Evolutionary conservation across 129 eudicot species (phyloP).

Genomic region (Flaveria trinervia): DNA sequence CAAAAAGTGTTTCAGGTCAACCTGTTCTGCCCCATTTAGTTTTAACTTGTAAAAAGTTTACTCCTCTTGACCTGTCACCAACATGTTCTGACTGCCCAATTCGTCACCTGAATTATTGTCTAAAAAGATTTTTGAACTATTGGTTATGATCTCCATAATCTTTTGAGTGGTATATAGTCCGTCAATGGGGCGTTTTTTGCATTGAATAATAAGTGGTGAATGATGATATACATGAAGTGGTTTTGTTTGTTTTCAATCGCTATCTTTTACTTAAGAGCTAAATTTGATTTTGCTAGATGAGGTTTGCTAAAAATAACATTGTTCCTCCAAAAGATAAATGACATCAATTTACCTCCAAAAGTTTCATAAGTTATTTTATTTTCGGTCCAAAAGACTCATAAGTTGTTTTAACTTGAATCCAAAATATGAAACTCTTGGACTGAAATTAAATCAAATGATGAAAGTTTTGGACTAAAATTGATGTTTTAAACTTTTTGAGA

Average conservation of each 20-base stretch:
- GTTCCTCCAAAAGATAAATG: too few species aligned
- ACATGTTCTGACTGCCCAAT: neutral
- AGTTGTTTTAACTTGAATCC: too few species aligned
- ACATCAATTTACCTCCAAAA: too few species aligned
- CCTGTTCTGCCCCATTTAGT: too few species aligned
- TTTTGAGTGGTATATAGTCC: neutral
- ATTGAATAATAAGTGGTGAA: neutral
- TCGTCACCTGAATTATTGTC: neutral
- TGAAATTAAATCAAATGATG: too few species aligned
- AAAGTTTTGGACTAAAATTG: too few species aligned
- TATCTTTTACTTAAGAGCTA: neutral
- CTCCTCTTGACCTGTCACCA: neutral
- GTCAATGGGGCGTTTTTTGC: neutral
- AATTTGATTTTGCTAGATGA: too few species aligned
- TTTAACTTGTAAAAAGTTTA: conserved; percentile 5
- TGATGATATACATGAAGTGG: neutral
- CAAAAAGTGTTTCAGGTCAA: neutral
- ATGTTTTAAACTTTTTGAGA: too few species aligned
- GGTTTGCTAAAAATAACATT: too few species aligned
- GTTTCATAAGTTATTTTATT: too few species aligned
- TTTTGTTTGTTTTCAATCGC: conserved; percentile 4
- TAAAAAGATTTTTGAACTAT: neutral
- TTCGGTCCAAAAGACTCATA: too few species aligned
- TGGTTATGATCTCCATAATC: neutral
- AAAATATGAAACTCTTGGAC: too few species aligned